Evolutionary conservation across 441 rosid species (phyloP).

Genomic region (Adansonia rubrostipa): DNA sequence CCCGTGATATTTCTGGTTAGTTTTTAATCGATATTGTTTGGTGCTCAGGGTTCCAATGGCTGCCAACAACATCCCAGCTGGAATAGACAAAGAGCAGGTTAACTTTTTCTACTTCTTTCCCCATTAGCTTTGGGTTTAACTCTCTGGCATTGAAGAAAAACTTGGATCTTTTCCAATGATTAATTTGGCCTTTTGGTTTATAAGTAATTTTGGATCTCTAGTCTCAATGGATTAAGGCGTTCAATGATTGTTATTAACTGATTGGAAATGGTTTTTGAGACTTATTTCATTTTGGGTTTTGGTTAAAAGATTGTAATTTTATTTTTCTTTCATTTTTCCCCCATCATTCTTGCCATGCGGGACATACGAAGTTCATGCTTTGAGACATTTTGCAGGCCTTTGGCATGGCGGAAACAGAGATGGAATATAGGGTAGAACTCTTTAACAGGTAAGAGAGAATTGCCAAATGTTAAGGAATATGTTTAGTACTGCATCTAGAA

Average conservation of each 20-base stretch:
- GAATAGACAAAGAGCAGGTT: conserved; percentile 61
- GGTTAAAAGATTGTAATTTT: conserved; percentile 18
- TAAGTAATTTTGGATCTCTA: not conserved
- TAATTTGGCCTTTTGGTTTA: not conserved
- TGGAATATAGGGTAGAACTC: conserved; percentile 92
- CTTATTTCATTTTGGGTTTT: conserved; percentile 7
- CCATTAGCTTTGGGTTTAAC: not conserved
- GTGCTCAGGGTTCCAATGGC: conserved; percentile 54
- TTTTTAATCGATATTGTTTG: conserved; percentile 12
- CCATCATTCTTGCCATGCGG: not conserved
- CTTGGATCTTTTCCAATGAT: not conserved
- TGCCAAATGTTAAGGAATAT: conserved; percentile 6
- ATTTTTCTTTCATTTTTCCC: not conserved
- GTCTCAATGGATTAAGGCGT: not conserved
- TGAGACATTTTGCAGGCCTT: conserved; percentile 60
- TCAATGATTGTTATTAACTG: not conserved
- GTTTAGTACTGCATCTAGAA: not conserved
- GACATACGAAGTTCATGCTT: conserved; percentile 8
- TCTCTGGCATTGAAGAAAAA: not conserved
- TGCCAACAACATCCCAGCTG: conserved; percentile 45
- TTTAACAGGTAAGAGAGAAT: conserved; percentile 71
- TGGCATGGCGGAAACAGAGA: conserved; percentile 89
- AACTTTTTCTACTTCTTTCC: conserved; percentile 14
- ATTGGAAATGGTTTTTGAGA: not conserved
- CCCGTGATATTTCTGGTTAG: not conserved